These are phyloP conservation scores for Pueraria montana DNA, from an alignment of 306 rosid species.

Conservation along the genomic window DNA sequence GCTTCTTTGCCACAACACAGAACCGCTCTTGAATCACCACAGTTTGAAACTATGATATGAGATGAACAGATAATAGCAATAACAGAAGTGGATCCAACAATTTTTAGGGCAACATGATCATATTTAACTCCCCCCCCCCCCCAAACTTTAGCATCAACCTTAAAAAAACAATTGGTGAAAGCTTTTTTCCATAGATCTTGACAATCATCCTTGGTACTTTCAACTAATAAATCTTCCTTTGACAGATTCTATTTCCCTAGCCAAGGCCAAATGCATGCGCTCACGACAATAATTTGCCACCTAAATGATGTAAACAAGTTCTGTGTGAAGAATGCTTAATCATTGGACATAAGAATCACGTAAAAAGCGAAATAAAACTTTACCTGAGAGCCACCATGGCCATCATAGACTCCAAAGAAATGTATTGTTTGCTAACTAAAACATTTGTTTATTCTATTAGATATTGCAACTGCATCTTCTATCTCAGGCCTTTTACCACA, in stretches of 20 bases:
- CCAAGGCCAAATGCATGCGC: conserved; percentile 80
- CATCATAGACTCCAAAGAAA: conserved; percentile 93
- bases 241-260: conserved; percentile 75
- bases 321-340: conserved; percentile 20
- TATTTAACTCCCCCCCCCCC: conserved; percentile 67
- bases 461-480: conserved; percentile 81
- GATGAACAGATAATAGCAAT: conserved; percentile 82
- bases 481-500: conserved; percentile 94
- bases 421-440: conserved; percentile 68
- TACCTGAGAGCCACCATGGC: conserved; percentile 96
- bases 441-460: conserved; percentile 68
- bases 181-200: conserved; percentile 78
- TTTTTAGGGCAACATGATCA: conserved; percentile 85
- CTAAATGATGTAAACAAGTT: conserved; percentile 55
- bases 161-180: conserved; percentile 72
- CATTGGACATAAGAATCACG: conserved; percentile 18
- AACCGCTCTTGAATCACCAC: conserved; percentile 96
- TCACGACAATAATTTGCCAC: conserved; percentile 88
- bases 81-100: conserved; percentile 92
- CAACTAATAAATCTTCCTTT: conserved; percentile 60
- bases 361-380: neutral
- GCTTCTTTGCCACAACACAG: conserved; percentile 88
- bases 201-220: conserved; percentile 61
- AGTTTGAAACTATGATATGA: conserved; percentile 85
- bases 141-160: conserved; percentile 84